Conservation (phyloP, 1,284 basidiomycete genomes). For the Fomes fomentarius region DNA sequence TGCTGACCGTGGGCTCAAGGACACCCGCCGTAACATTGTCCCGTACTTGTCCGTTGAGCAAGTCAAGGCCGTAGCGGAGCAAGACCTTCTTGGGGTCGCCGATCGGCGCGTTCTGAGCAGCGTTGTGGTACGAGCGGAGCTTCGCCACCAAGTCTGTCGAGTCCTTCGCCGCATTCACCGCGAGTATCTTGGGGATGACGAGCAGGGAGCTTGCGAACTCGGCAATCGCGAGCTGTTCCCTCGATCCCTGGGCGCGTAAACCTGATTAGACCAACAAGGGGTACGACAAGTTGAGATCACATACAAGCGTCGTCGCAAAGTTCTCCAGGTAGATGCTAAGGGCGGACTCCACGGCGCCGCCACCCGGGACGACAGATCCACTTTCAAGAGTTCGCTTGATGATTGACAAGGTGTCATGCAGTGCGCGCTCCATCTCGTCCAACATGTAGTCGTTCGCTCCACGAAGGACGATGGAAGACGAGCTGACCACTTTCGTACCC, state of each 20-base stretch:
- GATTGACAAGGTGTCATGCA: slow-evolving; percentile 94
- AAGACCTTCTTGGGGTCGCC: slow-evolving; percentile 97
- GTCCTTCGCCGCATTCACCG: slow-evolving; percentile 98
- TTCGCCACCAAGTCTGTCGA: slow-evolving; percentile 98
- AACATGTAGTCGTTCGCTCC: slow-evolving; percentile 99
- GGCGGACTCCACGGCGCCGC: slow-evolving; percentile 97
- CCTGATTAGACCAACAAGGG: slow-evolving; percentile 12
- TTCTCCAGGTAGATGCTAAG: slow-evolving; percentile 98
- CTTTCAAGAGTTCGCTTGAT: slow-evolving; percentile 98
- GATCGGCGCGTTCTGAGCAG: slow-evolving; percentile 88
- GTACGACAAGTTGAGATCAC: slow-evolving; percentile 31
- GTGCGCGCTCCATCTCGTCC: slow-evolving; percentile 98
- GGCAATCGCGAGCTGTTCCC: slow-evolving; percentile 98
- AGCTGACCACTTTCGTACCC: slow-evolving; percentile 96
- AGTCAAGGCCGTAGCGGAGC: slow-evolving; percentile 93
- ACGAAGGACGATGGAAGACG: slow-evolving; percentile 90
- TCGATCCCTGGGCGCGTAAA: slow-evolving; percentile 71
- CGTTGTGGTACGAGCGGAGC: slow-evolving; percentile 95
- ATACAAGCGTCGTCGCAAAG: slow-evolving; percentile 95
- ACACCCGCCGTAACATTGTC: slow-evolving; percentile 96
- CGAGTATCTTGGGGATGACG: slow-evolving; percentile 95
- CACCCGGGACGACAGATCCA: slow-evolving; percentile 94
- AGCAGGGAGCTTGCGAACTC: slow-evolving; percentile 95
- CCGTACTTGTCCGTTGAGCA: slow-evolving; percentile 92
- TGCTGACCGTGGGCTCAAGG: slow-evolving; percentile 96